Conservation (phyloP, 2,329 filamentous ascomycete species). For the Fusarium compactum region DNA sequence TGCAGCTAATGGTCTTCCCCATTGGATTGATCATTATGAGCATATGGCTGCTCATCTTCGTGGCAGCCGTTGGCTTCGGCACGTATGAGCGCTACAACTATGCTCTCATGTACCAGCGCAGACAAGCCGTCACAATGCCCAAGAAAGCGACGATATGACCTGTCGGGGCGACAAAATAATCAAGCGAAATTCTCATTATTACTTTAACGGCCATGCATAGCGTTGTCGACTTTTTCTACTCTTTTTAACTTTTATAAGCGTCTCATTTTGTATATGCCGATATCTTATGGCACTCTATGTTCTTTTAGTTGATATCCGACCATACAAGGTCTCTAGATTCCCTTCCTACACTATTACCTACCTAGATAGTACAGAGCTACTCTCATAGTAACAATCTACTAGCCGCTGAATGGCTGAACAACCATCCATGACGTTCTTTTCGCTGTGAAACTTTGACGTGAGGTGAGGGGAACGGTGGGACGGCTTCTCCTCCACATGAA, state of each 20-base stretch:
- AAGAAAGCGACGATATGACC: conserved; percentile 33
- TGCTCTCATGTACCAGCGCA: conserved; percentile 70
- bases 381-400: conserved; percentile 31
- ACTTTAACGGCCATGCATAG: conserved; percentile 37
- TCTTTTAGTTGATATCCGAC: conserved; percentile 45
- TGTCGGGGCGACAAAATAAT: conserved; percentile 12
- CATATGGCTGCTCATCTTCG: conserved; percentile 70
- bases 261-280: conserved; percentile 39
- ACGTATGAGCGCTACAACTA: conserved; percentile 76
- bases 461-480: conserved; percentile 17
- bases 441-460: conserved; percentile 1
- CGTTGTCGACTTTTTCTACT: conserved; percentile 33
- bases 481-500: conserved; percentile 35
- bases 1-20: conserved; percentile 76
- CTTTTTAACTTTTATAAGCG: conserved; percentile 24
- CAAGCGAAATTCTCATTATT: conserved; percentile 29
- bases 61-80: conserved; percentile 70
- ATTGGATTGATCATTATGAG: conserved; percentile 75
- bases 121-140: conserved; percentile 34
- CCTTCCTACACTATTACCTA: conserved; percentile 28
- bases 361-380: conserved; percentile 14
- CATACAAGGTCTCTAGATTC: conserved; percentile 33
- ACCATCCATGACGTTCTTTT: conserved; percentile 5
- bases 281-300: conserved; percentile 39
- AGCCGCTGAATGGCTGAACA: conserved; percentile 24